Evolutionary conservation across 202 grass and related monocot genomes (phyloP).

Genomic region (Eragrostis tef): DNA sequence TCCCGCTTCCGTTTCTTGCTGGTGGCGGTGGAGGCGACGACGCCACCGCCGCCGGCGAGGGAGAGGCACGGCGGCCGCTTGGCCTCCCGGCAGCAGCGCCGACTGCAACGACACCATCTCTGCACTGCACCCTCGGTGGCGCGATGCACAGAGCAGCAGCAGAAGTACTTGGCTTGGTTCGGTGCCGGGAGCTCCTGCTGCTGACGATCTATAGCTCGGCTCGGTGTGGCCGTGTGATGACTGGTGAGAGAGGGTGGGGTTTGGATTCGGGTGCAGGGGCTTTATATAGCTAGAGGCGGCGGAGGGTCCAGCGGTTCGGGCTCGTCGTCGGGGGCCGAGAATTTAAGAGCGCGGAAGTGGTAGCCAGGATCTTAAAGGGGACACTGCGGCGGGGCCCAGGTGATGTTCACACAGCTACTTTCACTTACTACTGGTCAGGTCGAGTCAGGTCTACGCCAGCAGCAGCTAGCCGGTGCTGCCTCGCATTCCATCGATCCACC

Average conservation of each 20-base stretch:
- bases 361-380: slow-evolving; percentile 76
- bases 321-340: slow-evolving; percentile 41
- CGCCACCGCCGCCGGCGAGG: slow-evolving; percentile 32
- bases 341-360: slow-evolving; percentile 79
- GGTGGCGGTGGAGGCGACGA: slow-evolving; percentile 49
- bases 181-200: background rate
- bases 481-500: slow-evolving; percentile 12
- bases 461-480: background rate
- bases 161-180: slow-evolving; percentile 17
- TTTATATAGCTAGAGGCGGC: slow-evolving; percentile 58
- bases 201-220: background rate
- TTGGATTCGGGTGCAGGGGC: slow-evolving; percentile 37
- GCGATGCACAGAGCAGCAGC: background rate
- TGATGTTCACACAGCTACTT: slow-evolving; percentile 56
- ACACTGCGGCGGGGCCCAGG: slow-evolving; percentile 59
- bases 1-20: slow-evolving; percentile 72
- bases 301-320: background rate
- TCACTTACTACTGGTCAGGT: slow-evolving; percentile 53
- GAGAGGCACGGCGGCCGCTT: slow-evolving; percentile 53
- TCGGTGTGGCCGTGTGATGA: background rate
- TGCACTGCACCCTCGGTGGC: background rate
- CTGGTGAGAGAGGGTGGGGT: background rate
- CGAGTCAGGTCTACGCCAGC: slow-evolving; percentile 27
- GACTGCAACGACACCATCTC: slow-evolving; percentile 86
- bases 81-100: slow-evolving; percentile 60